Conservation (phyloP, 2,329 filamentous ascomycete genomes). For the Aspergillus fumigatus region DNA sequence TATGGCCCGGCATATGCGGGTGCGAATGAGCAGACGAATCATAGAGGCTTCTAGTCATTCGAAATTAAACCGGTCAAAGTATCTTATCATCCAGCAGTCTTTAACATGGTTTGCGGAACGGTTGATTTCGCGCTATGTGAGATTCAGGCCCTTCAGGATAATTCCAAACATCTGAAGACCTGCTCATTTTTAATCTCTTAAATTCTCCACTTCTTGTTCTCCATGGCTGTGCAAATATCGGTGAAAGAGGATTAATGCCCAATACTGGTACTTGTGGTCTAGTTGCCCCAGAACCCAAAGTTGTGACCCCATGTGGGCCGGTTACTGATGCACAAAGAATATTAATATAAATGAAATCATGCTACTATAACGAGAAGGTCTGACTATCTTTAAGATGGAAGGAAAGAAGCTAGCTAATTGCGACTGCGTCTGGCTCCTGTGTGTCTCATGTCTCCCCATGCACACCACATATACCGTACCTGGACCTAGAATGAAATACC, state of each 20-base stretch:
- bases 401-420: too few species aligned
- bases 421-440: too few species aligned
- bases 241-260: neutral
- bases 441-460: neutral
- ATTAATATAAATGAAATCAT: too few species aligned
- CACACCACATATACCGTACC: neutral
- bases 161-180: neutral
- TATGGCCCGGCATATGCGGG: constrained; percentile 26
- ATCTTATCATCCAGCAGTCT: neutral
- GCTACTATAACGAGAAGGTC: too few species aligned
- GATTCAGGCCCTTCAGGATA: neutral
- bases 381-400: too few species aligned
- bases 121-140: neutral
- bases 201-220: too few species aligned
- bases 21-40: constrained; percentile 16
- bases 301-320: neutral
- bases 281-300: neutral
- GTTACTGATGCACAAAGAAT: neutral
- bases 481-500: neutral
- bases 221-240: neutral
- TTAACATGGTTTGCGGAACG: neutral
- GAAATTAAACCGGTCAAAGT: neutral
- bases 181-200: neutral
- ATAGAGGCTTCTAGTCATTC: constrained; percentile 23
- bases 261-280: neutral